Evolutionary conservation across 1,139 yeast species (phyloP), one percentile per base, ranked within the genome.

Genomic region (Trichomonascaceae sp.): DNA sequence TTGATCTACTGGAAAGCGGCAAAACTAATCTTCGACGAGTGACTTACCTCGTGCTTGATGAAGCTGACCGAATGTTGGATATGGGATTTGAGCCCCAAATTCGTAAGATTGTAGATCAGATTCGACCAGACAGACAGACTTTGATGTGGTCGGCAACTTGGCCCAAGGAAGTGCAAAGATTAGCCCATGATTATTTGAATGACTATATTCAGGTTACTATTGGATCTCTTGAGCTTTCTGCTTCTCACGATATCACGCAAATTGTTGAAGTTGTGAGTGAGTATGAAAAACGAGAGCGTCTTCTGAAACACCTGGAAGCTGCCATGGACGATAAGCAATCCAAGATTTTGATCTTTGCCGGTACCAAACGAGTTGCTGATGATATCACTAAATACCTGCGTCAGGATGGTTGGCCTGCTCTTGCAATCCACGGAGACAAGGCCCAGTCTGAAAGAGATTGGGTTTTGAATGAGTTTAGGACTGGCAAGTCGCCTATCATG

Each of bases 61-160:
- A 89, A 79, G 96, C 96, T 65, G 96, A 87, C 73, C 83, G 95
- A 77, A 67, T 71, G 66, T 63, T 89, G 76, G 96, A 90, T 78
- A 89, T 89, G 96, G 97, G 96, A 70, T 89, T 89, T 72, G 97
- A 89, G 77, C 96, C 96, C 61, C 96, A 88, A 78, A 89, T 89
- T 73, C 83, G 96, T 78, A 88, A 88, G 76, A 90, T 89, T 72
- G 89, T 90, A 63, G 96, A 88, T 67, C 96, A 88, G 78, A 89
- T 89, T 70, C 85, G 96, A 76, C 96, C 96, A 59, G 96, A 90
- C 72, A 87, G 96, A 77, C 99, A 93, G 79, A 93, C 99, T 58
- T 81, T 93, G 70, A 88, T 93, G 97, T 93, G 98, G 98, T 90
- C 98, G 61, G 99, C 99, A 64, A 93, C 99, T 55, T 93, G 99